Evolutionary conservation across 2,329 filamentous ascomycete species (phyloP), one percentile per base, ranked within the genome.

Genomic region (Penicillium sp.): DNA sequence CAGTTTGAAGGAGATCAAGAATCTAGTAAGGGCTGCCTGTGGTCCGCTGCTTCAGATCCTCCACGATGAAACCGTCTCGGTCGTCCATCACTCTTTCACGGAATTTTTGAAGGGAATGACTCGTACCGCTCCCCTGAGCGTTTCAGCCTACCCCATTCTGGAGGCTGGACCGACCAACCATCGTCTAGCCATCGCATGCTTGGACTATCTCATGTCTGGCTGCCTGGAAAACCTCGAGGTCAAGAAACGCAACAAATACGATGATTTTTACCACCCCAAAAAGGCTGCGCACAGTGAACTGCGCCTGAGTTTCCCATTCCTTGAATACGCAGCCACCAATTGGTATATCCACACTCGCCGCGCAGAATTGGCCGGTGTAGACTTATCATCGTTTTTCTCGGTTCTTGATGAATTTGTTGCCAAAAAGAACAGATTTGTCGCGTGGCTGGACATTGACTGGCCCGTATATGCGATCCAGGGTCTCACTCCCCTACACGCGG

Each of bases 61-160:
- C 1, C 72, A 75, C 14, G 76, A 80, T 48, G 77, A 79, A 53
- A 77, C 74, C 0, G 57, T 80, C 4, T 71, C 70, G 13, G 71
- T 80, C 2, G 73, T 80, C 14, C 77, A 81, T 54, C 77, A 80
- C 48, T 79, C 77, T 1, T 76, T 80, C 39, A 79, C 77, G 1
- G 78, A 80, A 48, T 80, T 76, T 50, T 57, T 81, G 10, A 67
- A 69, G 1, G 72, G 60, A n/a, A 11, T 29, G 10, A 49, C 42
- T 16, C 48, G 61, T 13, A 32, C 24, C 13, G 16, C n/a, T 2
- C 4, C 5, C 4, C 14, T 21, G n/a, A n/a, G 44, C 40, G 29
- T 21, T 24, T 31, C 16, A 8, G 34, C 16, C 27, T 61, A 56
- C 27, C 58, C 52, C 4, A 29, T 62, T 5, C 32, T 62, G 2